These are phyloP conservation scores for Dichotomocladium elegans DNA, from an alignment of 371 early-diverging fungal species.

Conservation along the genomic window DNA sequence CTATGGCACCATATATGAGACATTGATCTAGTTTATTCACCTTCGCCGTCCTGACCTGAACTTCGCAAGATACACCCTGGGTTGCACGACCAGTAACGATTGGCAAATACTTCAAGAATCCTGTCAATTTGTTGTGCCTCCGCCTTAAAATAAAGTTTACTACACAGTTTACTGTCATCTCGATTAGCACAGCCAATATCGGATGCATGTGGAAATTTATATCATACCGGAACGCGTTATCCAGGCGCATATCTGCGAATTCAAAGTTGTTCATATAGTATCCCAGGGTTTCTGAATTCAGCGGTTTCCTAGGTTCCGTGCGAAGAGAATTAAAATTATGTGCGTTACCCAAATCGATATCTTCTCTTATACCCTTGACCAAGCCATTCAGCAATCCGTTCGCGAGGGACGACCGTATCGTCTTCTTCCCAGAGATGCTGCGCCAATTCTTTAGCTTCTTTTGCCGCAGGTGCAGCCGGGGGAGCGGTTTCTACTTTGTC, in stretches of 20 bases:
- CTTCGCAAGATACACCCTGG: slow-evolving; percentile 51
- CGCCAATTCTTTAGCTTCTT: slow-evolving; percentile 28
- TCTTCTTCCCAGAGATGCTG: slow-evolving; percentile 39
- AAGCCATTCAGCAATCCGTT: slow-evolving; percentile 48
- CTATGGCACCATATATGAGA: slow-evolving; percentile 14
- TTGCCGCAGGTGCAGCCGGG: neutral
- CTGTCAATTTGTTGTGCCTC: slow-evolving; percentile 93
- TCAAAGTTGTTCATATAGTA: slow-evolving; percentile 77
- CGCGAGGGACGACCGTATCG: slow-evolving; percentile 26
- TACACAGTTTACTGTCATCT: slow-evolving; percentile 64
- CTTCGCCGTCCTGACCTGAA: slow-evolving; percentile 21
- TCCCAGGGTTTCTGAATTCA: slow-evolving; percentile 53
- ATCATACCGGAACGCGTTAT: slow-evolving; percentile 70
- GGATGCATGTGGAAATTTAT: neutral
- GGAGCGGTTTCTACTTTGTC: neutral
- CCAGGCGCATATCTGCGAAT: slow-evolving; percentile 67
- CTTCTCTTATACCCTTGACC: slow-evolving; percentile 45
- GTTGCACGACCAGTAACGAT: slow-evolving; percentile 81
- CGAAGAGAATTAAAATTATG: neutral
- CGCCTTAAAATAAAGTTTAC: slow-evolving; percentile 77
- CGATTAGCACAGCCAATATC: too few relatives aligned
- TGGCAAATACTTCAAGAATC: slow-evolving; percentile 77
- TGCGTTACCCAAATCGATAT: too few relatives aligned
- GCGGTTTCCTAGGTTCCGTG: slow-evolving; percentile 28
- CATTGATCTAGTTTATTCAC: too few relatives aligned